Evolutionary conservation across 257 asterid species (phyloP).

Genomic region (Anisodus acutangulus): DNA sequence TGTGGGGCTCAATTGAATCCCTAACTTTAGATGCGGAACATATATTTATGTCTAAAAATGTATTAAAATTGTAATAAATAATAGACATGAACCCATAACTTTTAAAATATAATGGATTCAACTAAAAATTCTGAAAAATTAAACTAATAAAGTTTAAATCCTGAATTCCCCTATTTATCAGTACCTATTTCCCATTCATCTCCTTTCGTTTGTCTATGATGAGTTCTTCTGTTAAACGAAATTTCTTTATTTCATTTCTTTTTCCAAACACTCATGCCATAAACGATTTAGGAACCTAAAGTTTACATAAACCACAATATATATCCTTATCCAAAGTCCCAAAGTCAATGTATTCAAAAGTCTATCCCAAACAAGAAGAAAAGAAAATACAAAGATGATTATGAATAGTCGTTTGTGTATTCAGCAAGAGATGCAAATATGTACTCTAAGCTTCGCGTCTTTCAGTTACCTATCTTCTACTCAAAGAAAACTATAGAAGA

Average conservation of each 20-base stretch:
- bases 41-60: too few relatives aligned
- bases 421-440: conserved; percentile 1
- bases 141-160: too few relatives aligned
- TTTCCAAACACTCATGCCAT: background rate
- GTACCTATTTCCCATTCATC: background rate
- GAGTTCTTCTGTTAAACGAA: background rate
- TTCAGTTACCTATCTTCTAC: background rate
- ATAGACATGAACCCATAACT: too few relatives aligned
- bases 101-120: too few relatives aligned
- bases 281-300: conserved; percentile 3
- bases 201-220: background rate
- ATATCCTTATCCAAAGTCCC: background rate
- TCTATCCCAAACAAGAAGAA: background rate
- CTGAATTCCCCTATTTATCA: too few relatives aligned
- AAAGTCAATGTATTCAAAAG: background rate
- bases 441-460: background rate
- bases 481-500: background rate
- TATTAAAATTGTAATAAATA: too few relatives aligned
- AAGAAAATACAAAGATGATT: background rate
- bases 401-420: background rate
- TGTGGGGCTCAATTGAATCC: too few relatives aligned
- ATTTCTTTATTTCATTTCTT: background rate
- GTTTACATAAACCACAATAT: background rate
- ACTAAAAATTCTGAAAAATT: too few relatives aligned
- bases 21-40: too few relatives aligned